Percentiles rank a stretch among this genome's conserved stretches.
Evolutionary conservation across 1,284 basidiomycete genomes (phyloP).

Genomic region (Leucoagaricus sp.): DNA sequence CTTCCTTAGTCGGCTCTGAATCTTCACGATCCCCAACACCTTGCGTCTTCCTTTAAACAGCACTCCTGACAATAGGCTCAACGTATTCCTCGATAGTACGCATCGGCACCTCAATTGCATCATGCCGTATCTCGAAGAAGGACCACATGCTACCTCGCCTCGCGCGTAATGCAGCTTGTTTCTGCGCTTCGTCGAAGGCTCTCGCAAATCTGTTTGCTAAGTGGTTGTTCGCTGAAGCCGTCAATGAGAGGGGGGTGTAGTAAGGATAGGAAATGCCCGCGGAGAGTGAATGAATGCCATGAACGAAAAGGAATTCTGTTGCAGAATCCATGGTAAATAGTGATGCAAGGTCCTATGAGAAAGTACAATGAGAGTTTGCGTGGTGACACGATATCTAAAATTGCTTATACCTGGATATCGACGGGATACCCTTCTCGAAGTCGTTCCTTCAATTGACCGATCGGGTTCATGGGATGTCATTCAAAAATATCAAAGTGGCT

Average conservation of each 20-base stretch:
- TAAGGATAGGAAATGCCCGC: conserved; percentile 37
- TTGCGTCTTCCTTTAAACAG: conserved; percentile 32
- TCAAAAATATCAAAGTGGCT: conserved; percentile 55
- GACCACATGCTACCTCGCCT: conserved; percentile 36
- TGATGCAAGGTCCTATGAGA: conserved; percentile 36
- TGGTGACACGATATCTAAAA: too few relatives aligned
- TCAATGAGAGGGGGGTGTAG: conserved; percentile 23
- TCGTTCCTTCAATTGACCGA: conserved; percentile 38
- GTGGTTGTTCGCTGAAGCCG: conserved; percentile 20
- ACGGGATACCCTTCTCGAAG: conserved; percentile 44
- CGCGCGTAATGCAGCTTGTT: conserved; percentile 24
- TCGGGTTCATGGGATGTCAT: conserved; percentile 38
- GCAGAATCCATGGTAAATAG: conserved; percentile 50
- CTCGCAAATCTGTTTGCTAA: conserved; percentile 31
- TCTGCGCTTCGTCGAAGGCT: conserved; percentile 36
- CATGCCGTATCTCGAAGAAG: conserved; percentile 37
- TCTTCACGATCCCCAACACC: conserved; percentile 21
- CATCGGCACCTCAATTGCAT: conserved; percentile 35
- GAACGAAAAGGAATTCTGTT: conserved; percentile 42
- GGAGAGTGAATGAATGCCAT: conserved; percentile 36
- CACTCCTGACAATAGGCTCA: conserved; percentile 36
- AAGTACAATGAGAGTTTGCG: background rate
- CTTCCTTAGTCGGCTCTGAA: conserved; percentile 29
- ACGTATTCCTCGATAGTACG: conserved; percentile 33
- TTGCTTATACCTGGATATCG: conserved; percentile 43